phyloP scores from a whole-genome alignment of 2,329 filamentous ascomycete species.

The Xylariales sp. region DNA sequence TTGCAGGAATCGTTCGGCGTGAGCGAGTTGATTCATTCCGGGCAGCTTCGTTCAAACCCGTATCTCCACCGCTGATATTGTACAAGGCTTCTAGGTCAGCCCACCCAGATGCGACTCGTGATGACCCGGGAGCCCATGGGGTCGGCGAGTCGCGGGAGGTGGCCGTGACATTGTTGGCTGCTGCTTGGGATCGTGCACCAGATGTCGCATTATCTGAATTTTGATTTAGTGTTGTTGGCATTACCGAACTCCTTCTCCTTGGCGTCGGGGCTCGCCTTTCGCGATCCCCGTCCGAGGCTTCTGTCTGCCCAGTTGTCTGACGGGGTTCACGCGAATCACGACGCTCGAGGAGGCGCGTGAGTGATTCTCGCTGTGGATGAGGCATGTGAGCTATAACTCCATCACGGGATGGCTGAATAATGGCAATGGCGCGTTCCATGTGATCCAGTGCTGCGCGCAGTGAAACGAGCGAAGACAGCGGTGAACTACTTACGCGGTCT shows the following conservation, averaged over 20 bases:
- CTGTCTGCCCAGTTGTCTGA: conserved; percentile 11
- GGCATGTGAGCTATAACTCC: conserved; percentile 8
- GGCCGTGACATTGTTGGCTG: conserved; percentile 13
- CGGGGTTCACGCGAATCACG: conserved; percentile 22
- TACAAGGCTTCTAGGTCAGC: conserved; percentile 39
- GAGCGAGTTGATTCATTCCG: conserved; percentile 20
- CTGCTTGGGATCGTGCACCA: conserved; percentile 14
- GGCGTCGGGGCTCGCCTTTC: conserved; percentile 23
- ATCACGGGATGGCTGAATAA: conserved; percentile 5
- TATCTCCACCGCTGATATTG: conserved; percentile 24
- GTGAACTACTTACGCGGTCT: conserved; percentile 26
- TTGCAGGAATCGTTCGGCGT: conserved; percentile 22
- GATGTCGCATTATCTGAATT: conserved; percentile 18
- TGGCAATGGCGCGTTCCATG: not conserved
- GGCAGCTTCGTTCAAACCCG: conserved; percentile 18
- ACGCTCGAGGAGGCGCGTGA: conserved; percentile 25
- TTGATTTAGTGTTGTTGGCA: conserved; percentile 23
- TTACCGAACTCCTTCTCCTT: conserved; percentile 23
- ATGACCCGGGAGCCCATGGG: conserved; percentile 18
- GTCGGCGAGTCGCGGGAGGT: conserved; percentile 18
- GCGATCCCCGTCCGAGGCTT: conserved; percentile 22
- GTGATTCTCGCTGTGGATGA: conserved; percentile 22
- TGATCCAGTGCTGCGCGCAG: not conserved
- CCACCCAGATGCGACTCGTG: conserved; percentile 30
- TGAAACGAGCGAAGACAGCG: conserved; percentile 3